A percentile compares a stretch with the other conserved stretches of the same genome.
Evolutionary conservation across 2,329 filamentous ascomycete species (phyloP).

Genomic region (Nothophoma quercina): DNA sequence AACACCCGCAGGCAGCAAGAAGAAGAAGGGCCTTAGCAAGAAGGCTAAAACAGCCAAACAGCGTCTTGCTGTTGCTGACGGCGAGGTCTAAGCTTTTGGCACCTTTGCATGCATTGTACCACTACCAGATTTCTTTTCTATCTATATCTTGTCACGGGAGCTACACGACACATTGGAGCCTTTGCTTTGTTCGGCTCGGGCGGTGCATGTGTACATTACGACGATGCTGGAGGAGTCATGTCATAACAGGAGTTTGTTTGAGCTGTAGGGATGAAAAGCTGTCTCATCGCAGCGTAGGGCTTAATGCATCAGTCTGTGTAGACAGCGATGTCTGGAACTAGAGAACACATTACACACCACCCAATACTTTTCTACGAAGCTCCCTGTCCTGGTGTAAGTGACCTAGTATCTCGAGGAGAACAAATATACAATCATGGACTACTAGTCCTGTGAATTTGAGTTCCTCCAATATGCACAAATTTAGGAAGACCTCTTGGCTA

Average conservation of each 20-base stretch:
- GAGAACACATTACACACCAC: neutral
- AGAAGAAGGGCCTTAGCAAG: conserved; percentile 57
- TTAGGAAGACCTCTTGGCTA: too few relatives aligned
- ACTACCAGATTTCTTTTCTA: conserved; percentile 5
- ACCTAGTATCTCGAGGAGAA: too few relatives aligned
- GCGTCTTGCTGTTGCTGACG: conserved; percentile 58
- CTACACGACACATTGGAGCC: neutral
- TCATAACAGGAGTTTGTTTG: conserved; percentile 7
- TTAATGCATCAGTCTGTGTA: neutral
- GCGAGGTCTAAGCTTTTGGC: conserved; percentile 38
- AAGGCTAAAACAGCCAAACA: conserved; percentile 62
- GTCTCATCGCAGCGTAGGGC: neutral
- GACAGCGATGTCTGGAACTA: neutral
- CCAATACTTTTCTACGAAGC: too few relatives aligned
- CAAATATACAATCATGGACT: too few relatives aligned
- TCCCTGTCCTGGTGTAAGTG: too few relatives aligned
- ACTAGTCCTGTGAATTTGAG: too few relatives aligned
- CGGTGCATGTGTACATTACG: conserved; percentile 13
- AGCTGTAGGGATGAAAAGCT: neutral
- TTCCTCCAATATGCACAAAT: too few relatives aligned
- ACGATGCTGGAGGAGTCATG: neutral
- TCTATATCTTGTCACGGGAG: neutral
- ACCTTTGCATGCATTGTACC: conserved; percentile 1
- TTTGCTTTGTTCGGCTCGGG: neutral
- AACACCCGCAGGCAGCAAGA: conserved; percentile 44